Evolutionary conservation across 1,284 basidiomycete genomes (phyloP).

Genomic region (Moesziomyces globuligerus): DNA sequence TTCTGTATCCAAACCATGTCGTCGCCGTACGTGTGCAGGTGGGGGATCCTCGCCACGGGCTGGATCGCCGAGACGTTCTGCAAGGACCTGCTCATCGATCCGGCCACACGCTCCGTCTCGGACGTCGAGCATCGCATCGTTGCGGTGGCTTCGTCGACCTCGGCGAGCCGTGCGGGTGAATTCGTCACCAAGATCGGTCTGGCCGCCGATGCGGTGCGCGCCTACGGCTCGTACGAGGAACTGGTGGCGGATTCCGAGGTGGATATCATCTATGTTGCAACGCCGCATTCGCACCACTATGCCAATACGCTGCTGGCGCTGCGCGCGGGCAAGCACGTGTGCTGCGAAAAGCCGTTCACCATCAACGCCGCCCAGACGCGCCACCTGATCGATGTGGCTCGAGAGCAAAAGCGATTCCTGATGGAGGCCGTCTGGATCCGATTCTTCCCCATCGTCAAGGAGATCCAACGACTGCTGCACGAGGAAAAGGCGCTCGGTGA

Average conservation of each 20-base stretch:
- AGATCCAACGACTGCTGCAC: slow-evolving; percentile 48
- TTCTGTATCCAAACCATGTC: slow-evolving; percentile 1
- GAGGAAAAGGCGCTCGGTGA: slow-evolving; percentile 47
- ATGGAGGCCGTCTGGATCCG: slow-evolving; percentile 62
- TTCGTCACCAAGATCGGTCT: slow-evolving; percentile 74
- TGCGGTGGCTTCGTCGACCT: slow-evolving; percentile 78
- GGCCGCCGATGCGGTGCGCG: slow-evolving; percentile 71
- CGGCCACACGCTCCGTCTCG: slow-evolving; percentile 72
- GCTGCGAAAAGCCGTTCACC: slow-evolving; percentile 68
- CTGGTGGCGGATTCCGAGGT: slow-evolving; percentile 78
- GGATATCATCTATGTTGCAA: slow-evolving; percentile 72
- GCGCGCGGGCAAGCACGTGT: slow-evolving; percentile 82
- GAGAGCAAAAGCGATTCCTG: slow-evolving; percentile 65
- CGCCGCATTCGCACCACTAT: slow-evolving; percentile 87
- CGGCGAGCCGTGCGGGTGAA: slow-evolving; percentile 75
- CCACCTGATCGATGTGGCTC: slow-evolving; percentile 78
- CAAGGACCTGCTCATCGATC: slow-evolving; percentile 67
- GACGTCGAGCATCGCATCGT: slow-evolving; percentile 81
- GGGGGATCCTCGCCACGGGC: slow-evolving; percentile 60
- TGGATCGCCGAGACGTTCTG: slow-evolving; percentile 64
- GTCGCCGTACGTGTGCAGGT: slow-evolving; percentile 35
- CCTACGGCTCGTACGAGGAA: slow-evolving; percentile 80
- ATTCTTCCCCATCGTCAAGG: slow-evolving; percentile 54
- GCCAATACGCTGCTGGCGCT: slow-evolving; percentile 80
- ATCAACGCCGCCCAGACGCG: slow-evolving; percentile 70